Evolutionary conservation across 2,329 filamentous ascomycete species (phyloP).

Genomic region (Beauveria varroae): DNA sequence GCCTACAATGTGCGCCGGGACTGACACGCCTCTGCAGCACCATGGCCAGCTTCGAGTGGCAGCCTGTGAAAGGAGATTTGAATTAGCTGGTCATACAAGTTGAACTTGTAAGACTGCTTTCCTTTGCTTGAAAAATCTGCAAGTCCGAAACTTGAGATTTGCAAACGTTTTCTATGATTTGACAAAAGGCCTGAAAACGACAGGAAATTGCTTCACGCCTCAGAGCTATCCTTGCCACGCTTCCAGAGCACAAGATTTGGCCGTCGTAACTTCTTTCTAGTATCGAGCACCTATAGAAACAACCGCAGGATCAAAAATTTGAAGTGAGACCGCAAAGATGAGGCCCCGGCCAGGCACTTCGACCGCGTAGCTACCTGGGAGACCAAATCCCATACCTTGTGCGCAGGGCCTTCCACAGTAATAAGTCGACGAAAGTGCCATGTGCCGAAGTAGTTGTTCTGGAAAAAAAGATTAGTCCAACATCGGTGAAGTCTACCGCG

Average conservation of each 20-base stretch:
- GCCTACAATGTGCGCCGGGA: too few relatives aligned
- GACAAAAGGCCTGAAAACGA: not conserved
- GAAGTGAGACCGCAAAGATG: not conserved
- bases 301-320: not conserved
- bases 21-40: not conserved
- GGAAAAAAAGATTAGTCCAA: too few relatives aligned
- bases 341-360: too few relatives aligned
- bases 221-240: not conserved
- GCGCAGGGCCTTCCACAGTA: too few relatives aligned
- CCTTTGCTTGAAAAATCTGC: too few relatives aligned
- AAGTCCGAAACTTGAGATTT: not conserved
- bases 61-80: not conserved
- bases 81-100: not conserved
- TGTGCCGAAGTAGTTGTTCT: too few relatives aligned
- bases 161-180: not conserved
- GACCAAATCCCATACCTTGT: too few relatives aligned
- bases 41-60: not conserved
- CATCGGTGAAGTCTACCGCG: too few relatives aligned
- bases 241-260: slow-evolving; percentile 2
- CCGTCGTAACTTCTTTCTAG: slow-evolving; percentile 4
- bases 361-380: too few relatives aligned
- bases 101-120: too few relatives aligned
- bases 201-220: not conserved
- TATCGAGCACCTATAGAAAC: not conserved
- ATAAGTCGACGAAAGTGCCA: too few relatives aligned